These are phyloP conservation scores for Erysimum cheiri DNA, from an alignment of 441 rosid genomes.

Conservation along the genomic window DNA sequence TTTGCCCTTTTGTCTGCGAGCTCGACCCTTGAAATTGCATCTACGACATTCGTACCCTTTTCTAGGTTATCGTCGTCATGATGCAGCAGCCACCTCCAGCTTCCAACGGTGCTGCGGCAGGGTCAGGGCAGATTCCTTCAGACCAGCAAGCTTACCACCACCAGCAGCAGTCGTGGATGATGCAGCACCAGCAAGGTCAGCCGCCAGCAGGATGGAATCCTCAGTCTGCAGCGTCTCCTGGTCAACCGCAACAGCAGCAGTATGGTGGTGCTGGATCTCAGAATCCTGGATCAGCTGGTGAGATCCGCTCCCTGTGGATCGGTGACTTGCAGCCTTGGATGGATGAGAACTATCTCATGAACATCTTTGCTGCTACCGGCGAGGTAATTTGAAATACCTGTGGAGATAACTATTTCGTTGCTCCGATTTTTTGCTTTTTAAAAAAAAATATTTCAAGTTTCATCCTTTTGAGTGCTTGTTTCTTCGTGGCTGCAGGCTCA, in stretches of 20 bases:
- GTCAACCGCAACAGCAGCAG: conserved; percentile 53
- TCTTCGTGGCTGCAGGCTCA: conserved; percentile 53
- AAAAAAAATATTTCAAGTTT: background rate
- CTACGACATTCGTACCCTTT: conserved; percentile 7
- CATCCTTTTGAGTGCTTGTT: no score
- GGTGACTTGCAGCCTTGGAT: conserved; percentile 93
- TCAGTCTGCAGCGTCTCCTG: conserved; percentile 67
- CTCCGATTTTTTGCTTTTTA: background rate
- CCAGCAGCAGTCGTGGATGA: conserved; percentile 61
- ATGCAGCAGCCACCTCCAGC: conserved; percentile 83
- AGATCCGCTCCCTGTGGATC: conserved; percentile 87
- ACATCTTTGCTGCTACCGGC: conserved; percentile 58
- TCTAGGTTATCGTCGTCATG: conserved; percentile 51
- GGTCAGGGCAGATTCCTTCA: conserved; percentile 41
- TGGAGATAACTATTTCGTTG: background rate
- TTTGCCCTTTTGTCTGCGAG: background rate
- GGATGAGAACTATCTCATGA: conserved; percentile 78
- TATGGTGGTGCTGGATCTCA: conserved; percentile 46
- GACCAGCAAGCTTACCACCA: conserved; percentile 56
- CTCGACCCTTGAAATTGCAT: background rate
- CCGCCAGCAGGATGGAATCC: conserved; percentile 74
- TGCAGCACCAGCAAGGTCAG: conserved; percentile 63
- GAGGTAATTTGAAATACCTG: conserved; percentile 52
- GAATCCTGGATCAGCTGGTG: conserved; percentile 50
- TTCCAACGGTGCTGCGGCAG: conserved; percentile 53